Conservation (phyloP, 768 basidiomycete species). For the Pleurotus pulmonarius region DNA sequence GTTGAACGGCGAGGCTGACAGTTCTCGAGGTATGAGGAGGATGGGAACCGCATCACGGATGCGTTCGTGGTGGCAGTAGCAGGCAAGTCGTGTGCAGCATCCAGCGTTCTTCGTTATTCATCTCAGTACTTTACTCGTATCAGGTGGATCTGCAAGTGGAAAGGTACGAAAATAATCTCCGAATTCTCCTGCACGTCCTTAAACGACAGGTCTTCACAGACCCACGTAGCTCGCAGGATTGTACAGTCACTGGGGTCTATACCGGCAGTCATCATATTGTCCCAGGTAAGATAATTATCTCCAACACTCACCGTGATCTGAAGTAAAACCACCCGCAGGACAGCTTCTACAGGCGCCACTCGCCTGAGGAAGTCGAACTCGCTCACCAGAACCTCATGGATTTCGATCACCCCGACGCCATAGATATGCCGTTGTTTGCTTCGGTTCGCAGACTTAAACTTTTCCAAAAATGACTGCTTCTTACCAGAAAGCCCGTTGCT, state of each 20-base stretch:
- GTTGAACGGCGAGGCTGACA: constrained; percentile 1
- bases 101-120: not conserved
- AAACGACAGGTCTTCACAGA: constrained; percentile 36
- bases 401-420: constrained; percentile 90
- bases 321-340: constrained; percentile 48
- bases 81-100: constrained; percentile 41
- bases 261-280: constrained; percentile 86
- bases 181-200: constrained; percentile 1
- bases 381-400: constrained; percentile 81
- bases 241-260: constrained; percentile 78
- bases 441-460: constrained; percentile 41
- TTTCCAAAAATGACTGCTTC: no score
- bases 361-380: constrained; percentile 73
- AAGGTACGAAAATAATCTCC: constrained; percentile 48
- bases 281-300: constrained; percentile 54
- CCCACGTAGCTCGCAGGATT: constrained; percentile 82
- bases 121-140: not conserved
- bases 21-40: constrained; percentile 65
- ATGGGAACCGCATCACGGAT: constrained; percentile 63
- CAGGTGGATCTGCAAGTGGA: constrained; percentile 84
- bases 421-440: constrained; percentile 87
- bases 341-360: constrained; percentile 87
- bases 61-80: constrained; percentile 86
- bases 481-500: no score
- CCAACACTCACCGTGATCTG: not conserved